phyloP scores from a whole-genome alignment of 805 yeast genomes.

The Peterozyma toletana region DNA sequence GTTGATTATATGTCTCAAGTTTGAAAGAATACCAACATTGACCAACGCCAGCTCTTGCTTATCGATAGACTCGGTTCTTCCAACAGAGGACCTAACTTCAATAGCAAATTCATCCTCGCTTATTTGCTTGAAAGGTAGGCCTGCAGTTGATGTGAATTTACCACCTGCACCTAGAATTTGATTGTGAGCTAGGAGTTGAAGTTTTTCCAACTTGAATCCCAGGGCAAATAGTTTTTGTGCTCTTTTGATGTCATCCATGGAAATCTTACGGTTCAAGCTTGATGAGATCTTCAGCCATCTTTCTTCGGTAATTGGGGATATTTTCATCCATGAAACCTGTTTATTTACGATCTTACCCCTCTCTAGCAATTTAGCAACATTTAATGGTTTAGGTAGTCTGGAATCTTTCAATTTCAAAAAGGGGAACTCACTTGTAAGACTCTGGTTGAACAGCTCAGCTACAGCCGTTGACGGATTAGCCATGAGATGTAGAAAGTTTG shows the following conservation, averaged over 20 bases:
- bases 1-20: conserved; percentile 2
- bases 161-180: conserved; percentile 3
- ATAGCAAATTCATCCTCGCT: background rate
- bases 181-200: conserved; percentile 4
- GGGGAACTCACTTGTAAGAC: too few species aligned
- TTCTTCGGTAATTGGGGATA: background rate
- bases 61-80: background rate
- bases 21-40: background rate
- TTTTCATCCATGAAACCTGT: background rate
- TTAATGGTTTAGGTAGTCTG: too few species aligned
- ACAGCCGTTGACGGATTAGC: too few species aligned
- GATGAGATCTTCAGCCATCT: background rate
- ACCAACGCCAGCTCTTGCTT: background rate
- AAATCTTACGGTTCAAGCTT: background rate
- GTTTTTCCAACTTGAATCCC: background rate
- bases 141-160: background rate
- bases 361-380: too few species aligned
- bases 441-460: too few species aligned
- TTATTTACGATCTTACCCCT: too few species aligned
- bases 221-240: background rate
- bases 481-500: too few species aligned
- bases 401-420: too few species aligned
- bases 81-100: conserved; percentile 1
- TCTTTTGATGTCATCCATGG: background rate
- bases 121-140: conserved; percentile 1